Evolutionary conservation across 805 yeast species (phyloP).

Genomic region (Ogataea allantospora): DNA sequence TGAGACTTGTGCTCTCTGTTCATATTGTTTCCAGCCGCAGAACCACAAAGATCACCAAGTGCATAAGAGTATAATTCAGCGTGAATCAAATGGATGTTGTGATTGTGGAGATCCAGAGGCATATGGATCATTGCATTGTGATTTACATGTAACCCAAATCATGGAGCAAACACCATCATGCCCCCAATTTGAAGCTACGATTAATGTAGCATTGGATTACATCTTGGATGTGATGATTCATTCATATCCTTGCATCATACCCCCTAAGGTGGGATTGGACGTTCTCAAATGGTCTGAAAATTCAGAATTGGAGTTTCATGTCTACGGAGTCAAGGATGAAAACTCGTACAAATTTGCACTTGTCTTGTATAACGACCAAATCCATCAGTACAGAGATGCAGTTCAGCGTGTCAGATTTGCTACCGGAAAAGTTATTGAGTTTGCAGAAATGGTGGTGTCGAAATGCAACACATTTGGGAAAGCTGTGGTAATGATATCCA

Average conservation of each 20-base stretch:
- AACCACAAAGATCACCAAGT: slow-evolving; percentile 74
- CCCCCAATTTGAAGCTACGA: slow-evolving; percentile 37
- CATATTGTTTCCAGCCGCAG: slow-evolving; percentile 66
- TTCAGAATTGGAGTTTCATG: slow-evolving; percentile 31
- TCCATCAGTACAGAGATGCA: slow-evolving; percentile 73
- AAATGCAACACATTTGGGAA: slow-evolving; percentile 64
- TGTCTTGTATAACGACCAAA: slow-evolving; percentile 74
- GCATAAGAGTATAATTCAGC: slow-evolving; percentile 57
- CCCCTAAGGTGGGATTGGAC: slow-evolving; percentile 24
- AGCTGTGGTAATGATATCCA: slow-evolving; percentile 62
- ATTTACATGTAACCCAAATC: slow-evolving; percentile 26
- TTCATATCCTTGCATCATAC: slow-evolving; percentile 39
- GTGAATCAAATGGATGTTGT: slow-evolving; percentile 75
- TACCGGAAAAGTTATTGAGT: slow-evolving; percentile 60
- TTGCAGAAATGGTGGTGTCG: slow-evolving; percentile 70
- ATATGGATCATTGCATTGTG: slow-evolving; percentile 60
- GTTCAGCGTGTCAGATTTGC: slow-evolving; percentile 61
- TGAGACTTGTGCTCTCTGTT: slow-evolving; percentile 82
- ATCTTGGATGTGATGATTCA: slow-evolving; percentile 59
- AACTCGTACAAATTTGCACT: slow-evolving; percentile 53
- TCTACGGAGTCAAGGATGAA: slow-evolving; percentile 45
- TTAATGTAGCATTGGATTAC: slow-evolving; percentile 54
- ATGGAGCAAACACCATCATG: slow-evolving; percentile 37
- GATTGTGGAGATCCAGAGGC: slow-evolving; percentile 92
- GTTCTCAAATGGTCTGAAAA: slow-evolving; percentile 26